Base-by-base conservation (phyloP, 768 basidiomycete species). In the Asterophora lycoperdoides region DNA sequence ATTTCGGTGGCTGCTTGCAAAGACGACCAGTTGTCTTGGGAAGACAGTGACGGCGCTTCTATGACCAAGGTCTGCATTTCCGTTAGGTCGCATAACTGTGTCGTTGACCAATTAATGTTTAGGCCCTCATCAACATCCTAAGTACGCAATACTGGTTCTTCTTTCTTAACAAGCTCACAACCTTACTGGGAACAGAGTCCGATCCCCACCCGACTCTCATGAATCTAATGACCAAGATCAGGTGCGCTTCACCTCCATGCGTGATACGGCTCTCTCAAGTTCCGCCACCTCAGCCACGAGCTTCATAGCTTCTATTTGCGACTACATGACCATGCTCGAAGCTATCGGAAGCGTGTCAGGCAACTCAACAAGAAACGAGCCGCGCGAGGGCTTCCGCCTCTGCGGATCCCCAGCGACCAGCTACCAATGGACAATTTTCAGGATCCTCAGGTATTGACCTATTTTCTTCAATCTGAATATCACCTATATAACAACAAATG, bases 1-100 rank as follows among this genome's bases (percentile, higher is more conserved):
- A 67, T 72, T 17, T 66, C 68, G 8, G 39, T 74, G 30, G 64
- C 68, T 0, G 68, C 71, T 0, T 65, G 68, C 8, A 67, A 67
- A 44, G 72, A 74, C 47, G 58, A 61, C 17, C 70, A 74, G 49
- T 43, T 60, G 23, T 61, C 71, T 11, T 72, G 70, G 70, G 68
- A 72, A 29, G 65, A 64, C 42, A 46, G 39, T 0, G 56, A 66
- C 40, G 72, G 72, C 1, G 51, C 55, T 0, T 71, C 71, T 0
- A 71, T 74, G 70, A 71, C 72, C 0, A 59, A 64, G 55, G 66
- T 67, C 49, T 30, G n/a, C 8, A 60, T 26, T 53, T 51, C 9
- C 30, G 6, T 8, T 18, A 2, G 5, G 26, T 9, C 35, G 14
- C 28, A 11, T 4, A 1, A 13, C 3, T 2, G 1, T 33, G 32